These are phyloP conservation scores for Nicotiana sylvestris DNA, from an alignment of 257 asterid species.

Conservation along the genomic window DNA sequence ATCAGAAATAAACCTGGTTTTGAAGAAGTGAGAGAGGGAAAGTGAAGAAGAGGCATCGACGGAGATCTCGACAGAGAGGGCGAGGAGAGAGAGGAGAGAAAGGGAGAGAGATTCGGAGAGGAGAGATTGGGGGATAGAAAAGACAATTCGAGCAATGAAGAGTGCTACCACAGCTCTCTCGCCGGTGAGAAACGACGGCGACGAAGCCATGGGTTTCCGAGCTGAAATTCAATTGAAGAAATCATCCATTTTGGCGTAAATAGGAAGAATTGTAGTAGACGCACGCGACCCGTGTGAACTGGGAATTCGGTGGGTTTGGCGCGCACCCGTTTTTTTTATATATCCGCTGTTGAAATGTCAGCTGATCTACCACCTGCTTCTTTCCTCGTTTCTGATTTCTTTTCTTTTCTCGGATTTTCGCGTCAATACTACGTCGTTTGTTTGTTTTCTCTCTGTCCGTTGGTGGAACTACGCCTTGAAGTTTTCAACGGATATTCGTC, in stretches of 20 bases:
- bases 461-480: no score
- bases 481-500: no score
- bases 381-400: no score
- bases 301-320: conserved; percentile 17
- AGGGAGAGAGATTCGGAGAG: conserved; percentile 55
- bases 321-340: conserved; percentile 18
- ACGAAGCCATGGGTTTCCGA: conserved; percentile 24
- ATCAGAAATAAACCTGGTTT: conserved; percentile 45
- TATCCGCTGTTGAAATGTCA: background rate
- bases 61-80: conserved; percentile 72
- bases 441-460: no score
- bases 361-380: background rate
- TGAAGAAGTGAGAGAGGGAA: conserved; percentile 47
- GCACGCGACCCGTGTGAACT: background rate
- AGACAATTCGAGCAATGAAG: conserved; percentile 48
- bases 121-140: conserved; percentile 47
- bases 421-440: no score
- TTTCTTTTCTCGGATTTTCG: no score
- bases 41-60: conserved; percentile 49
- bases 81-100: conserved; percentile 50
- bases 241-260: background rate
- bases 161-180: conserved; percentile 82
- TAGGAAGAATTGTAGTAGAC: background rate
- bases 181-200: conserved; percentile 63
- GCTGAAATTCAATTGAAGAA: conserved; percentile 1